These are phyloP conservation scores for Tubosaeta brunneosetosa DNA, from an alignment of 768 basidiomycete genomes.

Conservation along the genomic window DNA sequence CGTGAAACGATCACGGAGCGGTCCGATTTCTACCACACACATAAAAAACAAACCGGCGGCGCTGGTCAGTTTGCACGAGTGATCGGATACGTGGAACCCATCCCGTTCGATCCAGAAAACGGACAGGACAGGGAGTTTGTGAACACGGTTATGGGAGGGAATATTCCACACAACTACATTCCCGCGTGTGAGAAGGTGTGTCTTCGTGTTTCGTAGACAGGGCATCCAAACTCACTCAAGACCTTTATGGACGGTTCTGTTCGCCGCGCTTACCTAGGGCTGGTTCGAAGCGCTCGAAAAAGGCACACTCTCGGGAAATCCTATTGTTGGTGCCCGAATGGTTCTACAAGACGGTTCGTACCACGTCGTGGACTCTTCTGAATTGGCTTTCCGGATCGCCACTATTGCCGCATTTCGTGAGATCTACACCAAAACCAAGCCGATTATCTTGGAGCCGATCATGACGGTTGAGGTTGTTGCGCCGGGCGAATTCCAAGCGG, in stretches of 20 bases:
- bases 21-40: constrained; percentile 83
- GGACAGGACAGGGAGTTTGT: constrained; percentile 85
- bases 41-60: constrained; percentile 98
- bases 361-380: constrained; percentile 94
- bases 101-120: constrained; percentile 66
- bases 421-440: constrained; percentile 67
- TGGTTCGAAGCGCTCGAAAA: constrained; percentile 94
- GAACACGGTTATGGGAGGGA: constrained; percentile 86
- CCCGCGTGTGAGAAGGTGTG: constrained; percentile 90
- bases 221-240: neutral
- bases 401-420: constrained; percentile 92
- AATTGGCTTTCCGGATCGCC: constrained; percentile 89
- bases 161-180: constrained; percentile 86
- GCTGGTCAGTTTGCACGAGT: constrained; percentile 96
- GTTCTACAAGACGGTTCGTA: constrained; percentile 88
- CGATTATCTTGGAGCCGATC: constrained; percentile 92
- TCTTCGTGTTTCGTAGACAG: neutral
- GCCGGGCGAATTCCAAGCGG: constrained; percentile 92
- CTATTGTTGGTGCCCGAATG: constrained; percentile 79
- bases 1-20: constrained; percentile 87
- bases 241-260: neutral
- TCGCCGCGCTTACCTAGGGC: constrained; percentile 47
- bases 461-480: constrained; percentile 98
- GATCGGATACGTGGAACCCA: constrained; percentile 85
- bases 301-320: constrained; percentile 84